A percentile compares a stretch with the other conserved stretches of the same genome.
phyloP scores from a whole-genome alignment of 2,329 filamentous ascomycete genomes.

The Penicillium sp. region DNA sequence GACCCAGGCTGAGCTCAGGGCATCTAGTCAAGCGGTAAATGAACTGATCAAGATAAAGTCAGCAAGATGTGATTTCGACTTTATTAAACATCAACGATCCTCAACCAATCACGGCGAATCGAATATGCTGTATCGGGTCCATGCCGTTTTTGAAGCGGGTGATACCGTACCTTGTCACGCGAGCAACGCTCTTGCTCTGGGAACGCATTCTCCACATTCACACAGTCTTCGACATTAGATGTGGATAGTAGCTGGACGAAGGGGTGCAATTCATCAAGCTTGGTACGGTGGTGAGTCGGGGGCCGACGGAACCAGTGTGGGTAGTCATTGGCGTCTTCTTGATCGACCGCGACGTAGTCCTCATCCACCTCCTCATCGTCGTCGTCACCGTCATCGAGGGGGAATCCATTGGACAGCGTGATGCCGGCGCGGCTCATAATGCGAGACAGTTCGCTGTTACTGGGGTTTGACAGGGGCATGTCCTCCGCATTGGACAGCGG shows the following conservation, averaged over 20 bases:
- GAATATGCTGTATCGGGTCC: neutral
- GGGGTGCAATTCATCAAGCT: slow-evolving; percentile 63
- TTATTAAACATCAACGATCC: neutral
- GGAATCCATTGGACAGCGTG: slow-evolving; percentile 30
- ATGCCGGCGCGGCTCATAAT: slow-evolving; percentile 28
- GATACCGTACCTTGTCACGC: slow-evolving; percentile 56
- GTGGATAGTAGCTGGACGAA: slow-evolving; percentile 69
- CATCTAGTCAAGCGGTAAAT: slow-evolving; percentile 72
- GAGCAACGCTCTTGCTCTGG: slow-evolving; percentile 57
- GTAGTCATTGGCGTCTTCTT: slow-evolving; percentile 41
- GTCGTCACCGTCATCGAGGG: slow-evolving; percentile 28
- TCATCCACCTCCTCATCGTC: slow-evolving; percentile 39
- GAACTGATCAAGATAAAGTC: slow-evolving; percentile 53
- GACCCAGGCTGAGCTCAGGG: slow-evolving; percentile 72
- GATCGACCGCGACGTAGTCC: slow-evolving; percentile 43
- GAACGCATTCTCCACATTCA: slow-evolving; percentile 59
- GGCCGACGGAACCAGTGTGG: slow-evolving; percentile 44
- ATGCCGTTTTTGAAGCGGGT: neutral
- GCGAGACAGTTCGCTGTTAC: slow-evolving; percentile 28
- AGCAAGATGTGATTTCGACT: neutral
- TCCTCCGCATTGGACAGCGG: slow-evolving; percentile 33
- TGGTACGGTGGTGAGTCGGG: slow-evolving; percentile 36
- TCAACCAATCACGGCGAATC: neutral
- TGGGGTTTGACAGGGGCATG: slow-evolving; percentile 25
- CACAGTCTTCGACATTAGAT: slow-evolving; percentile 53